Evolutionary conservation across 2,329 filamentous ascomycete genomes (phyloP).

Genomic region (Xylariaceae sp.): DNA sequence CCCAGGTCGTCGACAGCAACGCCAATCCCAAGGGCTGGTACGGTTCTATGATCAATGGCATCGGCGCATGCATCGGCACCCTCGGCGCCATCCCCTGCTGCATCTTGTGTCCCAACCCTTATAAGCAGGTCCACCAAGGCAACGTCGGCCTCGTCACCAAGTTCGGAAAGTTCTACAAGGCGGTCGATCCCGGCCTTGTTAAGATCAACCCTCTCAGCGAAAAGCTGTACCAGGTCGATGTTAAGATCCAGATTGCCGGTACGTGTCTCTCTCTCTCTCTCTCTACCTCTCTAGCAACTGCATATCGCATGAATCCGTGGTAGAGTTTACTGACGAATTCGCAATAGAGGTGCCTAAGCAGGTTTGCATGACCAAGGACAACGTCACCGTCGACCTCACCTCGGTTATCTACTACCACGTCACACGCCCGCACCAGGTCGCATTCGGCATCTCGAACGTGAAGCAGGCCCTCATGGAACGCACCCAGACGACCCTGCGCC

Average conservation of each 20-base stretch:
- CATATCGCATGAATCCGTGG: too few species aligned
- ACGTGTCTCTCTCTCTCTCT: conserved; percentile 14
- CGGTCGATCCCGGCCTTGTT: conserved; percentile 92
- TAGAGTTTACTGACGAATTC: conserved; percentile 6
- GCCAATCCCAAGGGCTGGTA: conserved; percentile 80
- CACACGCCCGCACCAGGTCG: conserved; percentile 88
- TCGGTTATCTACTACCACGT: conserved; percentile 99
- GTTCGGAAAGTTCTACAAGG: conserved; percentile 90
- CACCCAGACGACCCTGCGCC: conserved; percentile 93
- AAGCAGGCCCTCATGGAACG: conserved; percentile 95
- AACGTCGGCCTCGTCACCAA: conserved; percentile 94
- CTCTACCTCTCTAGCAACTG: not conserved
- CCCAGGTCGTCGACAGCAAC: conserved; percentile 58
- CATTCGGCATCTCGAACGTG: conserved; percentile 93
- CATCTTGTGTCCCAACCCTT: conserved; percentile 88
- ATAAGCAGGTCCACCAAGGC: conserved; percentile 86
- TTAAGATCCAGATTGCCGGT: conserved; percentile 93
- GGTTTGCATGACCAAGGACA: conserved; percentile 99
- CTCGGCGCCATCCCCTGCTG: conserved; percentile 88
- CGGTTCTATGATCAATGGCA: conserved; percentile 68
- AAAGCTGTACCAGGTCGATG: conserved; percentile 83
- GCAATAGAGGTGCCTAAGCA: conserved; percentile 77
- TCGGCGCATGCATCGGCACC: conserved; percentile 71
- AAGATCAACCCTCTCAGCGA: conserved; percentile 97
- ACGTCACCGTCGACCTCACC: conserved; percentile 87